Conservation (phyloP, 2,329 filamentous ascomycete genomes). For the Dothideomycetes sp. region DNA sequence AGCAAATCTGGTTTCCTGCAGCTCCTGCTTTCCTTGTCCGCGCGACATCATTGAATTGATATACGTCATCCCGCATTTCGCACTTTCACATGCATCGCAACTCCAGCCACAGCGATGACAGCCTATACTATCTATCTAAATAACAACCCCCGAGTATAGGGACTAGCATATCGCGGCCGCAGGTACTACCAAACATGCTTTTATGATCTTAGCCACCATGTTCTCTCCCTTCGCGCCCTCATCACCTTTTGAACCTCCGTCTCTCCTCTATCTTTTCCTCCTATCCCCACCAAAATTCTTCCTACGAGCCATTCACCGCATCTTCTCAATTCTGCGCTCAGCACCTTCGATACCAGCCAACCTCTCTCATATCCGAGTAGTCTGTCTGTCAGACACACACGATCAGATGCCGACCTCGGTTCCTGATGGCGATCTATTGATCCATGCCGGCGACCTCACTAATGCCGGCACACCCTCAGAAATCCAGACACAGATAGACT, state of each 20-base stretch:
- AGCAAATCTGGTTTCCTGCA: too few species aligned
- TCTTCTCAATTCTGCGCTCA: slow-evolving; percentile 60
- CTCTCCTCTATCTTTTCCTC: slow-evolving; percentile 20
- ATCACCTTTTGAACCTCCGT: slow-evolving; percentile 18
- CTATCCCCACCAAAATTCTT: slow-evolving; percentile 31
- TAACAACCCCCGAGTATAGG: too few species aligned
- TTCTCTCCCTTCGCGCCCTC: slow-evolving; percentile 9
- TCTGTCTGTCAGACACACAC: slow-evolving; percentile 89
- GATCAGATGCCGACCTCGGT: slow-evolving; percentile 44
- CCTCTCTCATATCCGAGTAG: slow-evolving; percentile 55
- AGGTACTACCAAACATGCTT: background rate
- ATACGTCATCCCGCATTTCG: background rate
- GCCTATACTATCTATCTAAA: too few species aligned
- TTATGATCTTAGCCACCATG: background rate
- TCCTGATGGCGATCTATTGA: slow-evolving; percentile 71
- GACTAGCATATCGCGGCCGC: too few species aligned
- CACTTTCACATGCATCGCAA: slow-evolving; percentile 8
- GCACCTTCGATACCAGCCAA: slow-evolving; percentile 42
- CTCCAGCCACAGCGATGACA: background rate
- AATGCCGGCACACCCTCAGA: slow-evolving; percentile 61
- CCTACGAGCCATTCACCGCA: slow-evolving; percentile 29
- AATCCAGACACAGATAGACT: slow-evolving; percentile 77
- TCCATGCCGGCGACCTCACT: slow-evolving; percentile 82
- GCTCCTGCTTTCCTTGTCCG: slow-evolving; percentile 3
- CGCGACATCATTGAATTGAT: background rate